Evolutionary conservation across 106 monocot species (phyloP).

Genomic region (Apostasia ramifera): DNA sequence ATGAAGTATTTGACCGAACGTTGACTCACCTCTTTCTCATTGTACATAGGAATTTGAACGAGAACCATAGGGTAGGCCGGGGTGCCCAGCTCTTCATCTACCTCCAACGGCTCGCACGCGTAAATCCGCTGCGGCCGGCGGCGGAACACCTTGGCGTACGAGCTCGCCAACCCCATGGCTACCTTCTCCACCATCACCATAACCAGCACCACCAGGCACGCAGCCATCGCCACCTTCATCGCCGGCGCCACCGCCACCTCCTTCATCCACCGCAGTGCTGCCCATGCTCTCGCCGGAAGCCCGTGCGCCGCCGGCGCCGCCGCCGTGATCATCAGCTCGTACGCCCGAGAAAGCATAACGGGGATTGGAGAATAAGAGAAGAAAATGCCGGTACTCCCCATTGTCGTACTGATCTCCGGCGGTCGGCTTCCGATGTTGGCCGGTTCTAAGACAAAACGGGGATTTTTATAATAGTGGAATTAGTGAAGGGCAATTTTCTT

Average conservation of each 20-base stretch:
- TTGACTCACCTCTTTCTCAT: slow-evolving; percentile 34
- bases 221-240: not conserved
- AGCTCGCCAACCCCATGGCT: slow-evolving; percentile 12
- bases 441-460: too few relatives aligned
- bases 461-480: too few relatives aligned
- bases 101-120: slow-evolving; percentile 18
- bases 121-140: slow-evolving; percentile 17
- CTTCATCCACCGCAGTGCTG: slow-evolving; percentile 1
- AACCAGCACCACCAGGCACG: slow-evolving; percentile 28
- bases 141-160: slow-evolving; percentile 25
- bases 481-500: too few relatives aligned
- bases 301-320: not conserved
- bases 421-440: too few relatives aligned
- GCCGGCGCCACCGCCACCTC: slow-evolving; percentile 4
- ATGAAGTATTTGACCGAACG: not conserved
- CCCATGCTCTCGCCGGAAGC: not conserved
- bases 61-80: slow-evolving; percentile 34
- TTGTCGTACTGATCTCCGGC: too few relatives aligned
- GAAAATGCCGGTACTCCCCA: too few relatives aligned
- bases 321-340: not conserved
- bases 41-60: slow-evolving; percentile 53
- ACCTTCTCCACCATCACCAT: slow-evolving; percentile 28
- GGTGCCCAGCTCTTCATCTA: slow-evolving; percentile 22
- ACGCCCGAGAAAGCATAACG: not conserved
- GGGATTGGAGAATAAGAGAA: too few relatives aligned